A percentile compares a stretch with the other conserved stretches of the same genome.
These are phyloP conservation scores for Kodamaea hsintzibuensis DNA, from an alignment of 805 yeast species.

Conservation along the genomic window DNA sequence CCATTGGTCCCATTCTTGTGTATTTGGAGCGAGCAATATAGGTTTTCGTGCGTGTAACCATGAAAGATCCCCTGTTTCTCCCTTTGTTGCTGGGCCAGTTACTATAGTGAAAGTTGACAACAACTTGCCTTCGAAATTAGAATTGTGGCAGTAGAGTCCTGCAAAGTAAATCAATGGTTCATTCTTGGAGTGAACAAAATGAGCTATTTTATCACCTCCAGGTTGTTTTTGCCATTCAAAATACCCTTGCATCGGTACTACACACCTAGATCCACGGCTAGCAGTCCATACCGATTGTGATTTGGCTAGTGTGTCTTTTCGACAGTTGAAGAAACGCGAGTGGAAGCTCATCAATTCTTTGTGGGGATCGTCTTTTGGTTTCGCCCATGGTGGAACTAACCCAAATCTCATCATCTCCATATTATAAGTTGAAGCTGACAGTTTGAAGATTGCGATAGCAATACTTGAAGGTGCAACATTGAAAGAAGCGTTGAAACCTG, in stretches of 20 bases:
- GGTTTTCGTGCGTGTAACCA: slow-evolving; percentile 87
- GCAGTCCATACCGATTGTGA: slow-evolving; percentile 58
- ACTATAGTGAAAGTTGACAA: slow-evolving; percentile 63
- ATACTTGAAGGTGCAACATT: slow-evolving; percentile 63
- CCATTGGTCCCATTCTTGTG: slow-evolving; percentile 66
- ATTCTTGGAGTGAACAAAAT: slow-evolving; percentile 59
- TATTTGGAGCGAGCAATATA: slow-evolving; percentile 58
- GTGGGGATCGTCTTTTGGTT: slow-evolving; percentile 34
- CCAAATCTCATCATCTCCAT: slow-evolving; percentile 77
- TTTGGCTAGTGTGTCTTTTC: slow-evolving; percentile 58
- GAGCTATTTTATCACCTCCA: slow-evolving; percentile 54
- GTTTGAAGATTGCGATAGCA: slow-evolving; percentile 42
- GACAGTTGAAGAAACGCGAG: slow-evolving; percentile 69
- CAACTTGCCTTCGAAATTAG: slow-evolving; percentile 24
- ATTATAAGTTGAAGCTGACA: slow-evolving; percentile 16
- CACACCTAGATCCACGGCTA: slow-evolving; percentile 58
- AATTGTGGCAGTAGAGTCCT: slow-evolving; percentile 42
- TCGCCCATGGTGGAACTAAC: slow-evolving; percentile 68
- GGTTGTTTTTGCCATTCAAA: slow-evolving; percentile 68
- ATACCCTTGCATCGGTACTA: slow-evolving; percentile 79
- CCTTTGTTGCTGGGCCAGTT: slow-evolving; percentile 60
- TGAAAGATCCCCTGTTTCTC: slow-evolving; percentile 48
- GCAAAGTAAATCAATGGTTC: slow-evolving; percentile 63
- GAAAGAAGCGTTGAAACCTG: slow-evolving; percentile 39
- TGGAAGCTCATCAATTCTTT: slow-evolving; percentile 34